These are phyloP conservation scores for Aspergillus sp. DNA, from an alignment of 2,329 filamentous ascomycete genomes.

Conservation along the genomic window DNA sequence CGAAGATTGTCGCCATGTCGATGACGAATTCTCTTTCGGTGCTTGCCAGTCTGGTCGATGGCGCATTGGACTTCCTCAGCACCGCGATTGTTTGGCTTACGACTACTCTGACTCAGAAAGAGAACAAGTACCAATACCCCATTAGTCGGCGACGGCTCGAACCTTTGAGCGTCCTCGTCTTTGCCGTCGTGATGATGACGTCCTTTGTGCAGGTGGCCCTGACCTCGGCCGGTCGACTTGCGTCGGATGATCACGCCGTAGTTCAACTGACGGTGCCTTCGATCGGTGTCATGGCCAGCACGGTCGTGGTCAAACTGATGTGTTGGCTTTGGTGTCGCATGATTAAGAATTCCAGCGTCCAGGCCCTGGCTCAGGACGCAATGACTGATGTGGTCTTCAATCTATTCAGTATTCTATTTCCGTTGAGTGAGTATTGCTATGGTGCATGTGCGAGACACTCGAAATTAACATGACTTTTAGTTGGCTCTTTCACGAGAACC, in stretches of 20 bases:
- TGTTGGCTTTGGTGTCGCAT: conserved; percentile 88
- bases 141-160: conserved; percentile 63
- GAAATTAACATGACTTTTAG: conserved; percentile 10
- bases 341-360: conserved; percentile 81
- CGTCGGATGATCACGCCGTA: conserved; percentile 60
- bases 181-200: conserved; percentile 65
- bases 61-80: conserved; percentile 64
- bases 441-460: background rate
- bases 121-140: conserved; percentile 62
- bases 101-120: conserved; percentile 56
- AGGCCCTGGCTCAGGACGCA: conserved; percentile 69
- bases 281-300: conserved; percentile 75
- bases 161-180: conserved; percentile 64
- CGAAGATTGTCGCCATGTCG: conserved; percentile 74
- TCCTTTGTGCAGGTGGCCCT: conserved; percentile 62
- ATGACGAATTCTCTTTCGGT: conserved; percentile 68
- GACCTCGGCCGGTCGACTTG: conserved; percentile 57
- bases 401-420: conserved; percentile 82
- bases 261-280: conserved; percentile 72
- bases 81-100: conserved; percentile 63
- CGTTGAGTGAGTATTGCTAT: conserved; percentile 49
- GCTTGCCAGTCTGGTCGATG: conserved; percentile 65
- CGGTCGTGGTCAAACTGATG: conserved; percentile 75
- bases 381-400: conserved; percentile 87
- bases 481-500: conserved; percentile 34